Conservation (phyloP, 345 rosid genomes). For the Bruguiera sexangula region DNA sequence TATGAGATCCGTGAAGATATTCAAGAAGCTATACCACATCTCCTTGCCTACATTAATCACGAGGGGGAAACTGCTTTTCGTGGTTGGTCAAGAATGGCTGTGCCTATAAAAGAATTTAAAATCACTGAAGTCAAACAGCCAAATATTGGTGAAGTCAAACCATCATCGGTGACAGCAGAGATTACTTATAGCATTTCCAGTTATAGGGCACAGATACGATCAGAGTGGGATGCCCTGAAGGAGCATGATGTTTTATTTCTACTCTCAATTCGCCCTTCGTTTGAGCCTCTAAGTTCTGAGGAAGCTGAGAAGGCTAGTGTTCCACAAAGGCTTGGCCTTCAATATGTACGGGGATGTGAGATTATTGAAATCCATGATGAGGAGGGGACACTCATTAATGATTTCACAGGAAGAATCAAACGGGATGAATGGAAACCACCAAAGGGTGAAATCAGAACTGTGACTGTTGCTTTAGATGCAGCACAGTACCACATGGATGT, state of each 20-base stretch:
- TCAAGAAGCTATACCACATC: constrained; percentile 96
- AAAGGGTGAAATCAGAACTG: constrained; percentile 91
- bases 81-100: constrained; percentile 99
- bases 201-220: constrained; percentile 77
- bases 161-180: constrained; percentile 77
- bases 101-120: constrained; percentile 73
- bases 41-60: constrained; percentile 76
- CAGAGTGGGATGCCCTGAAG: constrained; percentile 95
- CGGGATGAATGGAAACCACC: constrained; percentile 99
- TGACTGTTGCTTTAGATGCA: constrained; percentile 87
- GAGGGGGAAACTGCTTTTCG: constrained; percentile 94
- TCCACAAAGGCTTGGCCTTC: constrained; percentile 92
- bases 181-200: constrained; percentile 87
- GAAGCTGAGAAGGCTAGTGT: constrained; percentile 90
- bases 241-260: constrained; percentile 98
- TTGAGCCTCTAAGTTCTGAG: constrained; percentile 93
- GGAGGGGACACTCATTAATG: constrained; percentile 94
- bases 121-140: constrained; percentile 86
- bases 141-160: constrained; percentile 98
- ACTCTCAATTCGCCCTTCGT: constrained; percentile 81
- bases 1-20: constrained; percentile 99
- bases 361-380: constrained; percentile 87
- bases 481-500: constrained; percentile 99
- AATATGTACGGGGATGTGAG: constrained; percentile 94
- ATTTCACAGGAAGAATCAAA: constrained; percentile 87